These are phyloP conservation scores for Sporisorium iseilematis-ciliati DNA, from an alignment of 1,284 basidiomycete species.

Conservation along the genomic window DNA sequence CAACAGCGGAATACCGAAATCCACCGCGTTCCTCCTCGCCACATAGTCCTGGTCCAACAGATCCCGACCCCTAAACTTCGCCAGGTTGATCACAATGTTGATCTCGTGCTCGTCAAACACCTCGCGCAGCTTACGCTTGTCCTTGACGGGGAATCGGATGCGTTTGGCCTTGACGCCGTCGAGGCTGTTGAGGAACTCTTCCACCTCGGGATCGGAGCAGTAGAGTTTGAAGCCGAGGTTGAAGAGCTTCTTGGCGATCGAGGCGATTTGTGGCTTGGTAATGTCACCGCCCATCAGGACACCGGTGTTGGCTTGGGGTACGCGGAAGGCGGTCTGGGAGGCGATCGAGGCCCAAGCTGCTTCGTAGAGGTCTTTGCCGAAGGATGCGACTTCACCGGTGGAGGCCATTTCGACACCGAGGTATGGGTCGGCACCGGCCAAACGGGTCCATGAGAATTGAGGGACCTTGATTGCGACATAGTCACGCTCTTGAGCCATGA, in stretches of 20 bases:
- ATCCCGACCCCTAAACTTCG: slow-evolving; percentile 81
- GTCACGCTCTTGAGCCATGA: slow-evolving; percentile 90
- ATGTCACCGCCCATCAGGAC: slow-evolving; percentile 89
- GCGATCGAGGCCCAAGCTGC: slow-evolving; percentile 94
- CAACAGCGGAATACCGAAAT: slow-evolving; percentile 77
- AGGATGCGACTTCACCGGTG: slow-evolving; percentile 98
- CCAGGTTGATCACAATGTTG: slow-evolving; percentile 93
- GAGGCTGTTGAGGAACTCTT: slow-evolving; percentile 81
- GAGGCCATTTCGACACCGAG: slow-evolving; percentile 98
- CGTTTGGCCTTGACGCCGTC: slow-evolving; percentile 76
- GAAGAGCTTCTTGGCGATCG: slow-evolving; percentile 77
- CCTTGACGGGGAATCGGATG: slow-evolving; percentile 96
- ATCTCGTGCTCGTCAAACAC: slow-evolving; percentile 89
- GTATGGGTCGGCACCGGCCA: slow-evolving; percentile 94
- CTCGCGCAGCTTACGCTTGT: slow-evolving; percentile 94
- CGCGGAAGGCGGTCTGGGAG: slow-evolving; percentile 90
- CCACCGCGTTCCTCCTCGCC: slow-evolving; percentile 74
- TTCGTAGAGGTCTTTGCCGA: slow-evolving; percentile 92
- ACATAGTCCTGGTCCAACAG: slow-evolving; percentile 96
- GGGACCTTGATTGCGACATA: slow-evolving; percentile 98
- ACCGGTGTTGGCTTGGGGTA: slow-evolving; percentile 81
- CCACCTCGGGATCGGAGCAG: slow-evolving; percentile 84
- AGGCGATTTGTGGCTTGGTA: slow-evolving; percentile 82
- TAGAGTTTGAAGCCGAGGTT: slow-evolving; percentile 89
- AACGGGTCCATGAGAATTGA: slow-evolving; percentile 97